Conservation (phyloP, 306 rosid species). For the Casuarina equisetifolia region DNA sequence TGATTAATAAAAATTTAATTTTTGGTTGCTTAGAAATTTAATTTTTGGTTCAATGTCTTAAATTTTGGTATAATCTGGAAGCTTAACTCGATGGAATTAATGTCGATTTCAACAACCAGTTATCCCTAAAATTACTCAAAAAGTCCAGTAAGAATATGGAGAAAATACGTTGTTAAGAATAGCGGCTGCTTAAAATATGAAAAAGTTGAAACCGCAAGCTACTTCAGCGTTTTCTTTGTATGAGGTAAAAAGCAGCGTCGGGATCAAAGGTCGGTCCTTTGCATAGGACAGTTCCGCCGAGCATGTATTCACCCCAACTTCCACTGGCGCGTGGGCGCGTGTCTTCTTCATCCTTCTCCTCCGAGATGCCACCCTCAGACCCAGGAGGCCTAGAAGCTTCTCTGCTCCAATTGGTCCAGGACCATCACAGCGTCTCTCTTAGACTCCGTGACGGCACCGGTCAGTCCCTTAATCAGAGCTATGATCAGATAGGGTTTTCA, state of each 20-base stretch:
- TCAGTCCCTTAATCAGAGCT: slow-evolving; percentile 17
- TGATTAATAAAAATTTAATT: no score
- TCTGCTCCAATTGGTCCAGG: slow-evolving; percentile 43
- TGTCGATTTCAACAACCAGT: no score
- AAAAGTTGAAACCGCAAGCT: no score
- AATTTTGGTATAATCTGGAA: no score
- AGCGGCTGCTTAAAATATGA: no score
- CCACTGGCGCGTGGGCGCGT: slow-evolving; percentile 32
- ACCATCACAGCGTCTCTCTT: slow-evolving; percentile 57
- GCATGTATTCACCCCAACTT: slow-evolving; percentile 30
- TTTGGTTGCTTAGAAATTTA: no score
- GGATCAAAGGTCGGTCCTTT: no score
- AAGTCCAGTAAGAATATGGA: no score
- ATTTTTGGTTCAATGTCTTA: no score
- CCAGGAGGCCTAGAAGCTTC: slow-evolving; percentile 58
- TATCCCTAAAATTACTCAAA: no score
- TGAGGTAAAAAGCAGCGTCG: not conserved
- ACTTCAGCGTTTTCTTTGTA: not conserved
- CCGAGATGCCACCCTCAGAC: slow-evolving; percentile 28
- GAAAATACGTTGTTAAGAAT: no score
- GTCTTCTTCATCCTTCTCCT: slow-evolving; percentile 11
- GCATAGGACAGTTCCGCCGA: not conserved
- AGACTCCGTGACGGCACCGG: slow-evolving; percentile 52
- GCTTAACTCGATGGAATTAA: no score
- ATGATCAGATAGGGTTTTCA: not conserved